phyloP scores from a whole-genome alignment of 1,139 yeast species.

The Blastobotrys capitulatus region DNA sequence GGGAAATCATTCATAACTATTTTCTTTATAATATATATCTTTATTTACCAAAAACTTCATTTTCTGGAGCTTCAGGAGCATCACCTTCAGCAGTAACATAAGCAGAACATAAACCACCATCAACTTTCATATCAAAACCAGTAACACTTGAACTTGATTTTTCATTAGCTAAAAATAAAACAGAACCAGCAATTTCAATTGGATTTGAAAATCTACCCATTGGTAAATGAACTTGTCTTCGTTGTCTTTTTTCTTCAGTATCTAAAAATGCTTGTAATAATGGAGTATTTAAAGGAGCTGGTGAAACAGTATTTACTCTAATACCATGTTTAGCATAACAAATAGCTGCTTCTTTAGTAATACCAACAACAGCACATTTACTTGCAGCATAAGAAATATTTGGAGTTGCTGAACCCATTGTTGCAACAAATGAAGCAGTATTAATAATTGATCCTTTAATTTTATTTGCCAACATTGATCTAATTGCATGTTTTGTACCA shows the following conservation, averaged over 20 bases:
- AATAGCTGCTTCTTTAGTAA: slow-evolving; percentile 62
- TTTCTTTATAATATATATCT: too few species aligned
- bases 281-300: slow-evolving; percentile 51
- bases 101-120: slow-evolving; percentile 56
- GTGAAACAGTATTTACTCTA: slow-evolving; percentile 67
- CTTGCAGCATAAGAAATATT: slow-evolving; percentile 39
- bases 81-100: slow-evolving; percentile 29
- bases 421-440: slow-evolving; percentile 59
- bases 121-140: slow-evolving; percentile 77
- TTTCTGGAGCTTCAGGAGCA: slow-evolving; percentile 28
- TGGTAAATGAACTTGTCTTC: slow-evolving; percentile 53
- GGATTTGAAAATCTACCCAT: slow-evolving; percentile 46
- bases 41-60: slow-evolving; percentile 29
- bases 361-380: slow-evolving; percentile 38
- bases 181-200: slow-evolving; percentile 79
- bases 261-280: slow-evolving; percentile 51
- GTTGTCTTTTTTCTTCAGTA: slow-evolving; percentile 34
- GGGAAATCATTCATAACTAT: too few species aligned
- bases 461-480: slow-evolving; percentile 42
- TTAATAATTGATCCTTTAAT: slow-evolving; percentile 52
- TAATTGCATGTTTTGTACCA: slow-evolving; percentile 52
- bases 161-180: slow-evolving; percentile 69
- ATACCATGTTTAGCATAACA: slow-evolving; percentile 60
- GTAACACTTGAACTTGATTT: slow-evolving; percentile 72
- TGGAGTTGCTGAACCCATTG: slow-evolving; percentile 39